phyloP scores from a whole-genome alignment of 306 rosid genomes.

The Lupinus albus region DNA sequence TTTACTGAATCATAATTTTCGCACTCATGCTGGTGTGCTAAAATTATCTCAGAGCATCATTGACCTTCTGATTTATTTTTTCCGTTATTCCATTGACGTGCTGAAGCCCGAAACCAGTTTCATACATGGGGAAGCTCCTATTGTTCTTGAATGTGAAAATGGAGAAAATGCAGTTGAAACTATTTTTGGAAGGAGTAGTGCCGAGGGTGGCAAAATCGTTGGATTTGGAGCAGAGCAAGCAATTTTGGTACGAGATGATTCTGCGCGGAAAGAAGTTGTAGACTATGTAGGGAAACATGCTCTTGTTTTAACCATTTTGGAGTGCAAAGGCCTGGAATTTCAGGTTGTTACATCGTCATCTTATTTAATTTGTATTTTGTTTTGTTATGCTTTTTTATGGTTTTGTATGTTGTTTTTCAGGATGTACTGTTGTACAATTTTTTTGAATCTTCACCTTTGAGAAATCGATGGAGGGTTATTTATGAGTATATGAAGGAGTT shows the following conservation, averaged over 20 bases:
- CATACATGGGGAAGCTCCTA: slow-evolving; percentile 29
- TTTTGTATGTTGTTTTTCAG: slow-evolving; percentile 35
- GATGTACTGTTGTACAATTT: slow-evolving; percentile 76
- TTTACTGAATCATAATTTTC: slow-evolving; percentile 50
- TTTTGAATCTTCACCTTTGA: slow-evolving; percentile 65
- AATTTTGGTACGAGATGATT: slow-evolving; percentile 75
- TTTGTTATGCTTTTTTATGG: not conserved
- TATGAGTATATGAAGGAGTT: slow-evolving; percentile 65
- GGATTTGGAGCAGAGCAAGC: slow-evolving; percentile 89
- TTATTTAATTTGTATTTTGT: not conserved
- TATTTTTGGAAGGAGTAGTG: slow-evolving; percentile 65
- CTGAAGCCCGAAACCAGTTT: slow-evolving; percentile 72
- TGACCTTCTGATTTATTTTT: slow-evolving; percentile 66
- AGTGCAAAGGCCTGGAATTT: slow-evolving; percentile 87
- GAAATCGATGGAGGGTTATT: slow-evolving; percentile 71
- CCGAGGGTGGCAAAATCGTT: slow-evolving; percentile 46
- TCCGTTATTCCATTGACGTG: slow-evolving; percentile 62
- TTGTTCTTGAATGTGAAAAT: too few species aligned
- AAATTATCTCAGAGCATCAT: slow-evolving; percentile 69
- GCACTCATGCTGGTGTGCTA: slow-evolving; percentile 71
- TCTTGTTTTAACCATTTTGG: slow-evolving; percentile 71
- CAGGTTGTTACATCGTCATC: slow-evolving; percentile 51
- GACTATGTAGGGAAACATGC: slow-evolving; percentile 69
- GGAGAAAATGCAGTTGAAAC: slow-evolving; percentile 38
- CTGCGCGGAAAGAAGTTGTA: slow-evolving; percentile 49